These are phyloP conservation scores for Arxiozyma heterogenica DNA, from an alignment of 1,139 yeast genomes.

Conservation along the genomic window DNA sequence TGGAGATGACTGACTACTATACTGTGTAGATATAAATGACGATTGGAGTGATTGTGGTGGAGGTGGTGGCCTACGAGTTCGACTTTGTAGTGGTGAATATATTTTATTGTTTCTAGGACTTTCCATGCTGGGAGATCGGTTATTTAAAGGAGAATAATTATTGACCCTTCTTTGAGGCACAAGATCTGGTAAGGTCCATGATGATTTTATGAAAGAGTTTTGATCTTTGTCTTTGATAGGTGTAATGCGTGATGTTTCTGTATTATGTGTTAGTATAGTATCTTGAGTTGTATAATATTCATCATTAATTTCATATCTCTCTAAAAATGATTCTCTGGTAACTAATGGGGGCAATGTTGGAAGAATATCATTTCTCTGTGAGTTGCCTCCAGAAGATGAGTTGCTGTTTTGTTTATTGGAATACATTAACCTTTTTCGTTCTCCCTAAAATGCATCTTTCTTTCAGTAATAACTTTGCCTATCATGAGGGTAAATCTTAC, in stretches of 20 bases:
- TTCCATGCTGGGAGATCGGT: background rate
- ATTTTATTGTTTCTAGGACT: background rate
- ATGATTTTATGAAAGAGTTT: background rate
- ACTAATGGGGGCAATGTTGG: conserved; percentile 28
- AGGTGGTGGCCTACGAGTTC: conserved; percentile 4
- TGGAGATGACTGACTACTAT: background rate
- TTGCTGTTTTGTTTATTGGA: background rate
- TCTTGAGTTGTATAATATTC: conserved; percentile 2
- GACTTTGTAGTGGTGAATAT: background rate
- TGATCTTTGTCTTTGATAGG: background rate
- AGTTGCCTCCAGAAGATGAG: background rate
- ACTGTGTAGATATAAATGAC: background rate
- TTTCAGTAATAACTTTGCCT: background rate
- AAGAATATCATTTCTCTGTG: conserved; percentile 6
- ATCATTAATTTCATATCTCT: conserved; percentile 1
- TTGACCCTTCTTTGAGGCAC: background rate
- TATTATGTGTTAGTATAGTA: background rate
- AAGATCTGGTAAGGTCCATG: background rate
- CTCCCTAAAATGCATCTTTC: too few species aligned
- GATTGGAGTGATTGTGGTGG: conserved; percentile 1
- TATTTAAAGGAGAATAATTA: background rate
- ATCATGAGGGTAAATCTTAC: too few species aligned
- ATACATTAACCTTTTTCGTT: background rate
- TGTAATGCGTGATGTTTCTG: background rate
- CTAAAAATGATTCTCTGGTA: conserved; percentile 17